phyloP scores from a whole-genome alignment of 345 rosid genomes.

The Limnanthes douglasii region DNA sequence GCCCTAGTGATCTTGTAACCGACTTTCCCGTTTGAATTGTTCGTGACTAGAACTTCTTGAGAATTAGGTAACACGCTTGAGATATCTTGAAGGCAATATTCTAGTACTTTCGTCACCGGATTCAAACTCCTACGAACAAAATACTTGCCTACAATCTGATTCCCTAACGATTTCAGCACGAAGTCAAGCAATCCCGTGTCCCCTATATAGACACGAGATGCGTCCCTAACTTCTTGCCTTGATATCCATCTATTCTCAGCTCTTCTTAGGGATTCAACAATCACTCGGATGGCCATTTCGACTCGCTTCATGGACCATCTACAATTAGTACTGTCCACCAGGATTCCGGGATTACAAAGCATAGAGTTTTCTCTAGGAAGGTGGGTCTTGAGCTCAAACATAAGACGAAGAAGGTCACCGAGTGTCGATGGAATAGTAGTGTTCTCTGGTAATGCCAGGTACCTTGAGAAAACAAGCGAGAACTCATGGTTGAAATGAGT shows the following conservation, averaged over 20 bases:
- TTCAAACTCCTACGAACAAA: slow-evolving; percentile 76
- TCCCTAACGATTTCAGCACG: slow-evolving; percentile 81
- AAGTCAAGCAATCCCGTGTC: slow-evolving; percentile 90
- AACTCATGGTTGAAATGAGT: slow-evolving; percentile 26
- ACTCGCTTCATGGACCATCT: slow-evolving; percentile 86
- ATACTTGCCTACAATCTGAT: slow-evolving; percentile 77
- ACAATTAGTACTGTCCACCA: slow-evolving; percentile 33
- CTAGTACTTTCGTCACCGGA: slow-evolving; percentile 83
- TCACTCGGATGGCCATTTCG: slow-evolving; percentile 75
- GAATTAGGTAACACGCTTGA: slow-evolving; percentile 29
- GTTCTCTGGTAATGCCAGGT: slow-evolving; percentile 49
- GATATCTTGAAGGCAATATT: slow-evolving; percentile 72
- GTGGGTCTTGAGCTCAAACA: slow-evolving; percentile 43
- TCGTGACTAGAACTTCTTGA: slow-evolving; percentile 21
- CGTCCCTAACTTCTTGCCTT: slow-evolving; percentile 87
- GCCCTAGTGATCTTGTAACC: slow-evolving; percentile 34
- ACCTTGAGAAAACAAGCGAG: slow-evolving; percentile 47
- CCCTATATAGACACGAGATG: slow-evolving; percentile 74
- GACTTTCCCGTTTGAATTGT: slow-evolving; percentile 18
- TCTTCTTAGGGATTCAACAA: slow-evolving; percentile 56
- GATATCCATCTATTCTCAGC: slow-evolving; percentile 64
- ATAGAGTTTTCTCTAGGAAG: slow-evolving; percentile 36
- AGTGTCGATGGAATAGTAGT: slow-evolving; percentile 44
- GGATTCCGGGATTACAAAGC: slow-evolving; percentile 19
- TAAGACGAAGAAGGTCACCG: slow-evolving; percentile 55